Percentiles rank a stretch among this genome's conserved stretches.
These are phyloP conservation scores for Coix lacrymajobi DNA, from an alignment of 176 grass and related monocot species.

Conservation along the genomic window DNA sequence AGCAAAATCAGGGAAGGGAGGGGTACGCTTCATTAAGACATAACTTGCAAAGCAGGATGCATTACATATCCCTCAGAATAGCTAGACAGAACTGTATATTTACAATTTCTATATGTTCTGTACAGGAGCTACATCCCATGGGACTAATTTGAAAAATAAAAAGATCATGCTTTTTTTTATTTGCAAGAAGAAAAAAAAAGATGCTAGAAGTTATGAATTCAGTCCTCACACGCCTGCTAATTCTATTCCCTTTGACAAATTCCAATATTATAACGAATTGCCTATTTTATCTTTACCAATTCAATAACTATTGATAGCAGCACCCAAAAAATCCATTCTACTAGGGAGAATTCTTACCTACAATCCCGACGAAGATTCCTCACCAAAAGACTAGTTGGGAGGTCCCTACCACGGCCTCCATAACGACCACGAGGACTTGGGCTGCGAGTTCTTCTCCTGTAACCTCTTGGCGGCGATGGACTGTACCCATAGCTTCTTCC, in stretches of 20 bases:
- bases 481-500: constrained; percentile 70
- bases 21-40: neutral
- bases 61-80: neutral
- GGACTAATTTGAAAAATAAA: neutral
- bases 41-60: neutral
- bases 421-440: constrained; percentile 65
- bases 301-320: neutral
- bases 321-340: neutral
- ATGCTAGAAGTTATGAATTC: neutral
- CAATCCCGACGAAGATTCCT: constrained; percentile 81
- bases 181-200: neutral
- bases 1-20: neutral
- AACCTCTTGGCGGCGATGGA: constrained; percentile 64
- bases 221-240: neutral
- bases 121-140: neutral
- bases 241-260: neutral
- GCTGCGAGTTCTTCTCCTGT: constrained; percentile 60
- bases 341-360: constrained; percentile 22
- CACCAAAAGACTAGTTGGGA: constrained; percentile 85
- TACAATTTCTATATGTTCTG: neutral
- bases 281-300: neutral
- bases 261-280: neutral
- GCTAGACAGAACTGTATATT: neutral
- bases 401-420: constrained; percentile 51
- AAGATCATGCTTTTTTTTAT: neutral